A percentile compares a stretch with the other conserved stretches of the same genome.
These are phyloP conservation scores for Phlegmacium glaucopus DNA, from an alignment of 768 basidiomycete genomes.

Conservation along the genomic window DNA sequence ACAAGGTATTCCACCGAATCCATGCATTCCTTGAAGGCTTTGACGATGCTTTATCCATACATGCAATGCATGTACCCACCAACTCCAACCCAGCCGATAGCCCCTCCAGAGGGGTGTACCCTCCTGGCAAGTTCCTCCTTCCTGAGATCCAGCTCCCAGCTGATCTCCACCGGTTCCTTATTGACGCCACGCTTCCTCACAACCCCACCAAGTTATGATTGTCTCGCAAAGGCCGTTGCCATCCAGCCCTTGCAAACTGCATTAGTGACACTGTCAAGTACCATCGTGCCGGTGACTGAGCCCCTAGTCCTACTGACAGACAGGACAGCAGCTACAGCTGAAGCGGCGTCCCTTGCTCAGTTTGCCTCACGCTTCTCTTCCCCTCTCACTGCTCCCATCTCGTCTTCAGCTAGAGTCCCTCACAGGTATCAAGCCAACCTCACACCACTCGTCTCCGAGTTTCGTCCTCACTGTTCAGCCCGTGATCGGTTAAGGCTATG, in stretches of 20 bases:
- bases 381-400: background rate
- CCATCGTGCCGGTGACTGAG: no score
- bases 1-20: constrained; percentile 19
- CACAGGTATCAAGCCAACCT: background rate
- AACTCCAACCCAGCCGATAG: constrained; percentile 23
- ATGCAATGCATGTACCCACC: constrained; percentile 22
- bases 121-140: constrained; percentile 11
- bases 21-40: constrained; percentile 1
- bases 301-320: no score
- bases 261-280: background rate
- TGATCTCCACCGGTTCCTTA: background rate
- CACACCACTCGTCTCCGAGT: constrained; percentile 12
- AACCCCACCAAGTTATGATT: background rate
- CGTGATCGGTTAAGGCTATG: constrained; percentile 12
- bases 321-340: no score
- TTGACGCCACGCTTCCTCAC: background rate
- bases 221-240: background rate
- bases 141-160: constrained; percentile 18
- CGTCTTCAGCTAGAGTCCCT: background rate
- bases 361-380: no score
- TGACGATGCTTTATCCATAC: background rate
- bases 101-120: constrained; percentile 25
- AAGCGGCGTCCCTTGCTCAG: no score
- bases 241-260: background rate
- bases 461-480: constrained; percentile 24